These are phyloP conservation scores for Podosphaera fusca DNA, from an alignment of 2,329 filamentous ascomycete species.

Conservation along the genomic window DNA sequence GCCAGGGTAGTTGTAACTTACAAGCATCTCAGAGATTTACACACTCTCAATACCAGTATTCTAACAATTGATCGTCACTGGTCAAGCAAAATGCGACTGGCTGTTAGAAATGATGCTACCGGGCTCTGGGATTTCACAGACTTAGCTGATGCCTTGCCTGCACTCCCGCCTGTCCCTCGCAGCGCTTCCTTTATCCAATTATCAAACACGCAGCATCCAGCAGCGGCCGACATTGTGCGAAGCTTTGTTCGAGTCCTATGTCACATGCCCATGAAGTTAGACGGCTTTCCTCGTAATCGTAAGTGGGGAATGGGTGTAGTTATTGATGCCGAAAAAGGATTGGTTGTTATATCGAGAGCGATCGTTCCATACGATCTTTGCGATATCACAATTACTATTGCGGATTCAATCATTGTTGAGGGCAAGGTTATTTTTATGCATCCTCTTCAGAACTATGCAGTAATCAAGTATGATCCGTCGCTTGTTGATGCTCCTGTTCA, in stretches of 20 bases:
- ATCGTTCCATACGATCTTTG: constrained; percentile 93
- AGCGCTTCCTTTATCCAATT: constrained; percentile 84
- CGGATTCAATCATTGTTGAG: constrained; percentile 83
- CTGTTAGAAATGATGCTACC: constrained; percentile 68
- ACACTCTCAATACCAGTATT: constrained; percentile 83
- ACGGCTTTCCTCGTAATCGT: constrained; percentile 87
- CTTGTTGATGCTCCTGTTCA: constrained; percentile 87
- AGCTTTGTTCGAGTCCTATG: constrained; percentile 90
- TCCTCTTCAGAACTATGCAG: constrained; percentile 86
- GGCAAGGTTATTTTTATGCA: constrained; percentile 92
- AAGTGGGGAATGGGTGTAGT: constrained; percentile 92
- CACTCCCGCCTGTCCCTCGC: constrained; percentile 44
- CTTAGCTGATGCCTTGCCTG: constrained; percentile 57
- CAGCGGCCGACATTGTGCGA: constrained; percentile 77
- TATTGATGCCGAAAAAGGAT: constrained; percentile 87
- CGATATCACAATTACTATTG: constrained; percentile 88
- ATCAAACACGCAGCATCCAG: constrained; percentile 66
- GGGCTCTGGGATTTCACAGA: constrained; percentile 91
- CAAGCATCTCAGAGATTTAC: constrained; percentile 82
- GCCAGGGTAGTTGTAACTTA: constrained; percentile 83
- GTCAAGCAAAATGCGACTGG: constrained; percentile 84
- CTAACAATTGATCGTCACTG: constrained; percentile 87
- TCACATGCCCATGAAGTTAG: constrained; percentile 83
- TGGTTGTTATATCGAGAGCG: constrained; percentile 82
- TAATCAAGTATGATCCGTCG: constrained; percentile 81